Conservation (phyloP, 2,329 filamentous ascomycete genomes). For the Albifimbria verrucaria region DNA sequence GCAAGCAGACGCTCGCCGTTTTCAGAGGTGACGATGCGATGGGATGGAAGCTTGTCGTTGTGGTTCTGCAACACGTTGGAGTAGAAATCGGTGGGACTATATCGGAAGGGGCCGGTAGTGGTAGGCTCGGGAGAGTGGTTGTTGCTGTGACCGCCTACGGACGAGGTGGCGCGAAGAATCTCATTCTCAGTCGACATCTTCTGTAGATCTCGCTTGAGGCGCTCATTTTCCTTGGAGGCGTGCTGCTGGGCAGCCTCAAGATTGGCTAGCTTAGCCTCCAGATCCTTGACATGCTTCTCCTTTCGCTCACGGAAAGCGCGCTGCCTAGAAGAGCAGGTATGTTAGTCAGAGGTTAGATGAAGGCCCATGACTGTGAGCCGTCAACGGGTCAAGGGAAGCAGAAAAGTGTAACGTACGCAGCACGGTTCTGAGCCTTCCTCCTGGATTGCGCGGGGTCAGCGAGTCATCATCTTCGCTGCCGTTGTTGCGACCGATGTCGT, state of each 20-base stretch:
- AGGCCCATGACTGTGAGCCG: too few relatives aligned
- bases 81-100: conserved; percentile 70
- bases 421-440: conserved; percentile 59
- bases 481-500: conserved; percentile 28
- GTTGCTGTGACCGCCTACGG: conserved; percentile 24
- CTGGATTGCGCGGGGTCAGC: conserved; percentile 54
- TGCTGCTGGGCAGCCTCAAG: conserved; percentile 72
- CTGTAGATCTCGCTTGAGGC: conserved; percentile 78
- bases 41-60: conserved; percentile 60
- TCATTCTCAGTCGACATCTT: conserved; percentile 88
- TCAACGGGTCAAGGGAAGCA: background rate
- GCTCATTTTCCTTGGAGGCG: conserved; percentile 79
- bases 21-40: conserved; percentile 66
- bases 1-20: conserved; percentile 68
- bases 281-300: conserved; percentile 88
- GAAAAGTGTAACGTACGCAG: conserved; percentile 47
- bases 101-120: conserved; percentile 66
- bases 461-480: conserved; percentile 56
- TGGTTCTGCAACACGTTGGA: conserved; percentile 60
- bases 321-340: conserved; percentile 56
- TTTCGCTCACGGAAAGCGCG: conserved; percentile 95
- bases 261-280: conserved; percentile 78
- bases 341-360: conserved; percentile 10
- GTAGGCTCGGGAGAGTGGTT: conserved; percentile 44
- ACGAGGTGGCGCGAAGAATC: conserved; percentile 78